Evolutionary conservation across 2,329 filamentous ascomycete species (phyloP).

Genomic region (Pleoardoris graminearum): DNA sequence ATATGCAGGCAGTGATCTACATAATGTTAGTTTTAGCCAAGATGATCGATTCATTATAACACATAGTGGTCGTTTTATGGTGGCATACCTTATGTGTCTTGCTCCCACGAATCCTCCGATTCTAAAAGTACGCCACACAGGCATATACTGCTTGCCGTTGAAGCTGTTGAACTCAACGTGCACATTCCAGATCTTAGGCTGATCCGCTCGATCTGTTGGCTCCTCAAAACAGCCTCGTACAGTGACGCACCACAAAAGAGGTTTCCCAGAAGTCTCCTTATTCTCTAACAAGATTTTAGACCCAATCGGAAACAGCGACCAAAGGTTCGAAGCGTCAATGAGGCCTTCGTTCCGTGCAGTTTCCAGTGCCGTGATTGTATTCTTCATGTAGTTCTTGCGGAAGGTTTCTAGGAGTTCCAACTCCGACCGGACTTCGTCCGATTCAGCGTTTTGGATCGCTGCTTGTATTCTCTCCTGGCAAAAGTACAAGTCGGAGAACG

Average conservation of each 20-base stretch:
- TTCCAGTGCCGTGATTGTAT: neutral
- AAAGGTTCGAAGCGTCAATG: neutral
- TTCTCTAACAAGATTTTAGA: slow-evolving; percentile 1
- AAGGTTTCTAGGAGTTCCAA: neutral
- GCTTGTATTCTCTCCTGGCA: neutral
- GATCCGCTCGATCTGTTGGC: neutral
- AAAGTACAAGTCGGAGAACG: slow-evolving; percentile 1
- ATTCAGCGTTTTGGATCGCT: neutral
- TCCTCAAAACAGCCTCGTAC: slow-evolving; percentile 1
- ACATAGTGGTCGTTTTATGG: too few relatives aligned
- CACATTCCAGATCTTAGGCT: slow-evolving; percentile 3
- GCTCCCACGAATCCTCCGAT: neutral
- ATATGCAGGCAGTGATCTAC: slow-evolving; percentile 1
- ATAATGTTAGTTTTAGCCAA: neutral
- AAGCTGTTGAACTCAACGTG: slow-evolving; percentile 2
- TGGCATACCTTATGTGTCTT: neutral
- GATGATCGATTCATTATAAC: neutral
- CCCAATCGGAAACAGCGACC: slow-evolving; percentile 1
- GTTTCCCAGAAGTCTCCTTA: neutral
- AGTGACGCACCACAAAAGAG: neutral
- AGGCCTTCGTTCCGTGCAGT: neutral
- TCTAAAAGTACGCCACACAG: slow-evolving; percentile 1
- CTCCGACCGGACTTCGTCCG: neutral
- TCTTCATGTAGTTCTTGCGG: slow-evolving; percentile 5
- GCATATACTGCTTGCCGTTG: neutral